Base-by-base conservation (phyloP, 371 early-diverging fungal species). In the Rhizopus delemar region DNA sequence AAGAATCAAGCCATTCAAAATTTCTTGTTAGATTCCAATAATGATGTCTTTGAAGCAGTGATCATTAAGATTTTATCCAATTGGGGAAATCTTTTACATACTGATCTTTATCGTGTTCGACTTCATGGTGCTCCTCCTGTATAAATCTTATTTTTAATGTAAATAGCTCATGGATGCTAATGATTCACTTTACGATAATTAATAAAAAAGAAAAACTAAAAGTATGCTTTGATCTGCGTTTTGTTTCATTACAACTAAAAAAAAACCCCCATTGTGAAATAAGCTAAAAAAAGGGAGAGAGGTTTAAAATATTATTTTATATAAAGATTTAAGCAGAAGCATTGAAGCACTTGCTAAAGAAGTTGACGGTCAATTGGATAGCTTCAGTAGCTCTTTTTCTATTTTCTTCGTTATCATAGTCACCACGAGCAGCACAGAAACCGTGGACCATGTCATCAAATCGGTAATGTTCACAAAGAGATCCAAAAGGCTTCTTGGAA, bases 61-160 rank as follows among this genome's bases (percentile, higher is more conserved):
- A 52, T 81, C 22, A 57, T 90, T 61, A 82, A 84, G 50, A 56
- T 93, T 56, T 41, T 63, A 31, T 75, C 74, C 35, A 93, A 93
- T 67, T 90, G 89, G 88, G 93, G 93, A 3, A 77, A 91, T 46
- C 63, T 73, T 13, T 74, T 79, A 4, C 86, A 87, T 62, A 93
- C 93, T 5, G 93, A 93, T 58, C 51, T 93, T 46, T 93, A 93
- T 66, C 86, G 93, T 31, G 77, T 93, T 35, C 82, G 92, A 28
- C 84, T 90, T 39, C 92, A 93, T 71, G 91, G 87, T 8, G 63
- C 66, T 39, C 57, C 77, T 11, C 36, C 29, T 46, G 48, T 29
- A 48, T 48, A 48, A 48, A 48, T 9, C 8, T 22, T 22, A 22
- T 22, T 22, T 22, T 22, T 22, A 22, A 48, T 29, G 12, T 9